phyloP scores from a whole-genome alignment of 345 rosid species.

The Noccaea bulbosa region DNA sequence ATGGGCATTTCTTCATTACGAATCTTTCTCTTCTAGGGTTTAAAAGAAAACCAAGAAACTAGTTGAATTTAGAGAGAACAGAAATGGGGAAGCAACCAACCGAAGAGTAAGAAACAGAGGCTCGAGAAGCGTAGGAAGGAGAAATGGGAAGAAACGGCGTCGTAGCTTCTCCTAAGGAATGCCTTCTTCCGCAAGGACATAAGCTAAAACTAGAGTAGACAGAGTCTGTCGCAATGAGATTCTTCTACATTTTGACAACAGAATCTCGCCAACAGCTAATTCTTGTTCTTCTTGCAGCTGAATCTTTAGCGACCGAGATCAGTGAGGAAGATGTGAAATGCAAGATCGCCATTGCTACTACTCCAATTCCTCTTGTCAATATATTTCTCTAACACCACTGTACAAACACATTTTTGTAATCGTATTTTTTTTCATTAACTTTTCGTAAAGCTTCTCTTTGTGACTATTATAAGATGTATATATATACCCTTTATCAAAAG shows the following conservation, averaged over 20 bases:
- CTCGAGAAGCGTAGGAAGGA: slow-evolving; percentile 50
- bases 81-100: slow-evolving; percentile 45
- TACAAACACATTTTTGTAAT: too few species aligned
- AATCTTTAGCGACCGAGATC: slow-evolving; percentile 5
- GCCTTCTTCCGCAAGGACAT: slow-evolving; percentile 62
- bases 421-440: too few species aligned
- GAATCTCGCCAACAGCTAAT: neutral
- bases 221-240: slow-evolving; percentile 10
- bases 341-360: neutral
- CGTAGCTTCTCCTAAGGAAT: slow-evolving; percentile 50
- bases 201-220: slow-evolving; percentile 30
- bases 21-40: too few species aligned
- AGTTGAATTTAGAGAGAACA: neutral
- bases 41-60: neutral
- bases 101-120: slow-evolving; percentile 37
- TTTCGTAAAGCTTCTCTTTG: too few species aligned
- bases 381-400: too few species aligned
- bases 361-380: too few species aligned
- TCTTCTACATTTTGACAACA: slow-evolving; percentile 21
- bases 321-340: neutral
- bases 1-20: too few species aligned
- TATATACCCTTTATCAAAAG: too few species aligned
- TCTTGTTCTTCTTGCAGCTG: slow-evolving; percentile 13
- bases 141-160: slow-evolving; percentile 51
- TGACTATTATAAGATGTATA: too few species aligned